Evolutionary conservation across 768 basidiomycete species (phyloP), one percentile per base, ranked within the genome.

Genomic region (Russula earlei): DNA sequence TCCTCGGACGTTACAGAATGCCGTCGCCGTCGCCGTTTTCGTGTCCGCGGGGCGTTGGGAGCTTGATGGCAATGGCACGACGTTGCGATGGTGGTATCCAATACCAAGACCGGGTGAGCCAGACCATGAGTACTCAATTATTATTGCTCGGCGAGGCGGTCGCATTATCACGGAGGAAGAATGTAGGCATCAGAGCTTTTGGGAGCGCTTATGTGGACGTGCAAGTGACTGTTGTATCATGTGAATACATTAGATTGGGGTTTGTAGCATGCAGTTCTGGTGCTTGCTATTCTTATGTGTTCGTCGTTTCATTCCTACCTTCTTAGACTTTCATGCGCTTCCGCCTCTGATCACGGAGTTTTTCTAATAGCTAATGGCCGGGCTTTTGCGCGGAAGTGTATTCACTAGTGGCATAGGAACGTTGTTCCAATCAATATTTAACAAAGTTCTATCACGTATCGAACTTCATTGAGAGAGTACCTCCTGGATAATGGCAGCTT

Each of bases 11-110:
- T 59, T 59, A 33, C 42, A 22, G 22, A 37, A 60, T 91, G 95
- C 67, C 94, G 71, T 81, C 55, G 71, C 73, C 49, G 63, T 79
- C 5, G 62, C 70, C 6, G 76, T 81, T 37, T 61, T 69, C 43
- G 71, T 74, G 3, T 75, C 77, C 0, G 72, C 71, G 9, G 83
- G 83, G 0, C 62, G 71, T 17, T 77, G 73, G 64, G 74, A 72
- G 45, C 64, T 79, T 15, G 68, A 71, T 8, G 77, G n/a, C n/a
- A n/a, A n/a, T n/a, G n/a, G 76, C 12, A 79, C 82, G 66, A 70
- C 61, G n/a, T 63, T 85, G 42, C 69, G 67, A 52, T 84, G 66
- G 70, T 62, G 70, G 65, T 69, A 70, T 62, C 58, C 68, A 3
- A 65, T 71, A 3, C 70, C 70, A 9, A 44, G 61, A 6, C 48